phyloP scores from a whole-genome alignment of 768 basidiomycete genomes.

The Udeniomyces megalosporus region DNA sequence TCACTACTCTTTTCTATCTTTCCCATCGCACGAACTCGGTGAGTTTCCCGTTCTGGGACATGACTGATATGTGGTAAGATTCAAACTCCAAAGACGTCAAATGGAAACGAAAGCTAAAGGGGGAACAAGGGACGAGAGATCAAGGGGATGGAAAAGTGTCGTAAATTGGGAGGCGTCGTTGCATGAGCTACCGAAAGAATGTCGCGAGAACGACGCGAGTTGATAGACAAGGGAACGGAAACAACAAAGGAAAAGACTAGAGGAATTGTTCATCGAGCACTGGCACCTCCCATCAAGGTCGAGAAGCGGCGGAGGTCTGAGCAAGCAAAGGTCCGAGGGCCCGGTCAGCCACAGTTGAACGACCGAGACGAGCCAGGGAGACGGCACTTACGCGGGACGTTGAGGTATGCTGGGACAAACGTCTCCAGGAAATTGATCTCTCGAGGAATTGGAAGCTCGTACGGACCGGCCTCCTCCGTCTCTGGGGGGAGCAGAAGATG shows the following conservation, averaged over 20 bases:
- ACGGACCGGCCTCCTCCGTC: slow-evolving; percentile 90
- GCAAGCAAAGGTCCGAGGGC: not conserved
- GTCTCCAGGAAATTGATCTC: slow-evolving; percentile 94
- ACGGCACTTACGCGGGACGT: slow-evolving; percentile 2
- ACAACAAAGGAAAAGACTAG: no score
- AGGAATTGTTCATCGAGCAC: no score
- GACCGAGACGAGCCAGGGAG: not conserved
- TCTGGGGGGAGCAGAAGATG: slow-evolving; percentile 90
- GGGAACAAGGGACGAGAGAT: not conserved
- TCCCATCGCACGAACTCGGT: no score
- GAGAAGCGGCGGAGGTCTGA: not conserved
- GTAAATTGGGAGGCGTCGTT: no score
- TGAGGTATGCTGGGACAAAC: slow-evolving; percentile 27
- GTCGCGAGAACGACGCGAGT: no score
- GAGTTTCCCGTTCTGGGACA: no score
- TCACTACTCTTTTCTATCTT: no score
- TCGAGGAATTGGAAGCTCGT: slow-evolving; percentile 80
- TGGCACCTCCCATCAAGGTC: not conserved
- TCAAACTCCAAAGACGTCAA: no score
- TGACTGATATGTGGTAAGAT: no score
- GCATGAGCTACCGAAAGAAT: no score
- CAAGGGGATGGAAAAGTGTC: not conserved
- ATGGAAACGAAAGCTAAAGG: not conserved
- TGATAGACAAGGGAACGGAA: not conserved
- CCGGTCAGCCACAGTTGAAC: not conserved